phyloP scores from a whole-genome alignment of 345 rosid species.

The Boechera retrofracta region DNA sequence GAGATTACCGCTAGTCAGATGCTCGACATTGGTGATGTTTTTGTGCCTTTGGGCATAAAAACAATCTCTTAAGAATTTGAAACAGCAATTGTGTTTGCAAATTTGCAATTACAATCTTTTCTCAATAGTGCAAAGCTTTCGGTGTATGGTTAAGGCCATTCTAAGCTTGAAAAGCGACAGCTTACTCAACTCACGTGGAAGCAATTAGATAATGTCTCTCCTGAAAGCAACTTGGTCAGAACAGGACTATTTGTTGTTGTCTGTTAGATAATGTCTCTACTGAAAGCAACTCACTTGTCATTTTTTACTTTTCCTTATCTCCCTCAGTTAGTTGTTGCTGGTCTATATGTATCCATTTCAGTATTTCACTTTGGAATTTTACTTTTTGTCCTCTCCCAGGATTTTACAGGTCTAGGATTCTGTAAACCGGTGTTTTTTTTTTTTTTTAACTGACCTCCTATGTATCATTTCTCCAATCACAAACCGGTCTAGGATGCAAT shows the following conservation, averaged over 20 bases:
- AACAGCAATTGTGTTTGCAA: conserved; percentile 14
- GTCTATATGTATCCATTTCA: neutral
- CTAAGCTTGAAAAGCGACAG: conserved; percentile 27
- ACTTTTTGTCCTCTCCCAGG: neutral
- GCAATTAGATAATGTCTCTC: conserved; percentile 28
- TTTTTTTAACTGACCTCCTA: neutral
- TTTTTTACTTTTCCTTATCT: neutral
- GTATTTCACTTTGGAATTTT: neutral
- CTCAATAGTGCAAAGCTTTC: conserved; percentile 29
- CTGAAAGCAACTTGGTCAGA: conserved; percentile 27
- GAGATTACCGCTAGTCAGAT: neutral
- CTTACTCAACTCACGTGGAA: conserved; percentile 39
- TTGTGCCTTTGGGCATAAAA: neutral
- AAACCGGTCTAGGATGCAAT: neutral
- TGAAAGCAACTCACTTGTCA: conserved; percentile 29
- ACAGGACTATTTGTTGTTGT: neutral
- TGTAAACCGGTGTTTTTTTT: neutral
- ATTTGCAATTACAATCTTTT: conserved; percentile 1
- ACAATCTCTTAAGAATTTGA: conserved; percentile 10
- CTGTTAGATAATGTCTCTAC: conserved; percentile 22
- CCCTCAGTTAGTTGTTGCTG: neutral
- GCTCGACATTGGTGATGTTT: neutral
- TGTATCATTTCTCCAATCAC: neutral
- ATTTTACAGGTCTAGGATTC: neutral
- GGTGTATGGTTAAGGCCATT: conserved; percentile 30